A percentile compares a stretch with the other conserved stretches of the same genome.
phyloP scores from a whole-genome alignment of 331 rosid species.

The Cydonia oblonga region DNA sequence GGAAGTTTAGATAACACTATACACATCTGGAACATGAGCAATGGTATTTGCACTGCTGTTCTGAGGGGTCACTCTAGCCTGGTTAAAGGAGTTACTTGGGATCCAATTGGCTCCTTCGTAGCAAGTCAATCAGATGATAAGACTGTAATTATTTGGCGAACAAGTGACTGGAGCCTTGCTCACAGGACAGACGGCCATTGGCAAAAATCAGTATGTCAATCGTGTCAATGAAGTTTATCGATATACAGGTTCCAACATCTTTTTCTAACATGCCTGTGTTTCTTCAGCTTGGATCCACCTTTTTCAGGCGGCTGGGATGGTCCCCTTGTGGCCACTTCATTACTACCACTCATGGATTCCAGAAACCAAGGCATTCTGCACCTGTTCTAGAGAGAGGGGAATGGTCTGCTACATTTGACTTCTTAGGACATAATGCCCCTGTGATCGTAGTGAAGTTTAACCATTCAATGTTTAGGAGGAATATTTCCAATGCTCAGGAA shows the following conservation, averaged over 20 bases:
- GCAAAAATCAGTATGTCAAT: constrained; percentile 77
- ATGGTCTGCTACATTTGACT: constrained; percentile 99
- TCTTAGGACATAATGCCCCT: constrained; percentile 96
- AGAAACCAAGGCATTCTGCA: constrained; percentile 99
- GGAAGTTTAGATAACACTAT: constrained; percentile 95
- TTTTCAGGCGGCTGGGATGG: constrained; percentile 98
- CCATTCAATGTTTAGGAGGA: constrained; percentile 89
- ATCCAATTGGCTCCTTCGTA: constrained; percentile 95
- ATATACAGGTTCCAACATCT: constrained; percentile 1
- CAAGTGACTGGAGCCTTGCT: constrained; percentile 99
- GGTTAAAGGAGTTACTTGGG: constrained; percentile 98
- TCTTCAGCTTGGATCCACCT: constrained; percentile 94
- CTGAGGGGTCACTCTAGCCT: constrained; percentile 98
- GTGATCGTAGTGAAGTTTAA: constrained; percentile 90
- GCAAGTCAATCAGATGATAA: constrained; percentile 99
- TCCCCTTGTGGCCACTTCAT: constrained; percentile 98
- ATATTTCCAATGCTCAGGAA: constrained; percentile 54
- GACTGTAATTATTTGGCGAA: constrained; percentile 95
- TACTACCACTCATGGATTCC: constrained; percentile 97
- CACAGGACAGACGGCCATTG: constrained; percentile 98
- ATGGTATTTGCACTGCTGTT: constrained; percentile 93
- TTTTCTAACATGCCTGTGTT: constrained; percentile 24
- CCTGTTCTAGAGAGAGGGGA: constrained; percentile 99
- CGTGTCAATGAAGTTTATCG: not conserved
- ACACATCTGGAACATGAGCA: constrained; percentile 93